Base-by-base conservation (phyloP, 805 yeast genomes). In the Ogataea methanolica region DNA sequence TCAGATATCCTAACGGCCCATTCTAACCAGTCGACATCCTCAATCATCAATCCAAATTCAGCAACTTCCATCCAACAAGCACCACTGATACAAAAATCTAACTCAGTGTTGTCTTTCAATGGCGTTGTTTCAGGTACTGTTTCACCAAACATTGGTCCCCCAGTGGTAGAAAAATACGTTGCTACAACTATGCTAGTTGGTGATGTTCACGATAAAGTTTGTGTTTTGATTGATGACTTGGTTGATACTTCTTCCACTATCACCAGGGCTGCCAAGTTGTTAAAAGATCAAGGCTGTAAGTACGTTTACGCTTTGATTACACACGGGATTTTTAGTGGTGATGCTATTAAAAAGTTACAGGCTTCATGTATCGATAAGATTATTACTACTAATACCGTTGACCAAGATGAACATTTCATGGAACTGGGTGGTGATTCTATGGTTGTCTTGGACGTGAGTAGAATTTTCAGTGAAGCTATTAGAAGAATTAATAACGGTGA, bases 401-500 rank as follows among this genome's bases (percentile, higher is more conserved):
- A 97, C 2, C 99, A 92, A 66, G 73, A 72, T 5, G 77, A 74
- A 21, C 80, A 86, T 55, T 65, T 63, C 12, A 63, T 68, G n/a
- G 66, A 67, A 36, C 62, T 82, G 16, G 88, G 87, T 12, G 79
- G 76, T 45, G 62, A 53, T 17, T 79, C 76, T 43, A 76, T 78
- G 61, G 73, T 89, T 29, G 88, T 92, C 9, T 72, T 94, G 58
- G 99, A 94, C 58, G 94, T 94, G 7, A 82, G 96, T 9, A 74
- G 86, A 48, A 79, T 94, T 17, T 85, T 94, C 58, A 97, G 95
- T 16, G 99, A 94, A 68, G 92, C 97, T 2, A 89, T 94, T 40
- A 77, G 99, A 65, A 78, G 99, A 66, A 92, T 94, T 43, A 96
- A 94, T 67, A 94, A 94, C 58, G 99, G 99, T 56, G 99, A 94